Base-by-base conservation (phyloP, 2,329 filamentous ascomycete species). In the Ilyonectria robusta region DNA sequence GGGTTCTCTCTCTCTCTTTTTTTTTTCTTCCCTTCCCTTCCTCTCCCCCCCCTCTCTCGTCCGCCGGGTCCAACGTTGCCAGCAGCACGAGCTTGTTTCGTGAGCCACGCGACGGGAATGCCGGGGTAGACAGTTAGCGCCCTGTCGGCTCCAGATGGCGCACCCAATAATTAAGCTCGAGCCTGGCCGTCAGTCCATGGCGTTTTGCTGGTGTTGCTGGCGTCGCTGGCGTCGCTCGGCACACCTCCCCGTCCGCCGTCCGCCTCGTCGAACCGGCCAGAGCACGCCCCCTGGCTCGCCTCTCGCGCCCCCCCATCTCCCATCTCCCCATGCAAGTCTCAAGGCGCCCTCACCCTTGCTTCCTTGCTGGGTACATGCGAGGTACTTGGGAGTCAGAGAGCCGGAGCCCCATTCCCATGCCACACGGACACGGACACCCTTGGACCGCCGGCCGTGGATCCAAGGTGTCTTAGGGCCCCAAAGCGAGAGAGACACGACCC, bases 161-260 rank as follows among this genome's bases (percentile, higher is more conserved):
- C 72, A 62, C 72, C 73, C 73, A 75, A 73, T 72, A 76, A 76
- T 76, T 76, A 76, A 76, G 74, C 74, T 76, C 73, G 42, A 76
- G 72, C 71, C 74, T 68, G 67, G 70, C 62, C 69, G 68, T 76
- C 71, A 75, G 74, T 76, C 67, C 68, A 76, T 75, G 64, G 72
- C 72, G 65, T 68, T 53, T 68, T 75, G 37, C 37, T 40, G 37
- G 40, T 33, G 23, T 23, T 4, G 37, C 17, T n/a, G 37, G 37
- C n/a, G 40, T 42, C n/a, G 40, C 15, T 42, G 15, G 40, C 6
- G 40, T 42, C n/a, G 40, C 70, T 75, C 67, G 56, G 54, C 58
- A 71, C 73, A 75, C 73, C 58, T 71, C 73, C 73, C 73, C 73
- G 70, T 72, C 71, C 59, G 42, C 50, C 50, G 57, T 44, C 60